A percentile compares a stretch with the other conserved stretches of the same genome.
Evolutionary conservation across 139 green algal genomes (phyloP).

Genomic region (Micractinium conductrix): DNA sequence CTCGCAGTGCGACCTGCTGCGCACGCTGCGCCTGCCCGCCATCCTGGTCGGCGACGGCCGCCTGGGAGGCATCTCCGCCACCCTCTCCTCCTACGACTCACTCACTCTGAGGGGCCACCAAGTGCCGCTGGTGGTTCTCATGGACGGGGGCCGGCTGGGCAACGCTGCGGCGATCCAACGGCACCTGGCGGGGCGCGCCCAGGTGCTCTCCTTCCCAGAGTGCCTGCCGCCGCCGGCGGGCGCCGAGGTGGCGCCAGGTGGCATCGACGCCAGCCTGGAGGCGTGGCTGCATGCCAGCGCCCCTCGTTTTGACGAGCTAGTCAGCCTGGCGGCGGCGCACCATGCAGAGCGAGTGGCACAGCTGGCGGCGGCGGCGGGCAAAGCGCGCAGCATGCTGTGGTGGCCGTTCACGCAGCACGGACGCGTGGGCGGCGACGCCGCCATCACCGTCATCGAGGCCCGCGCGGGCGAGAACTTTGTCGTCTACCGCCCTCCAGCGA

Average conservation of each 20-base stretch:
- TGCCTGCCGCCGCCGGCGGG: constrained; percentile 13
- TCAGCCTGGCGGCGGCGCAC: constrained; percentile 42
- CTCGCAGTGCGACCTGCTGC: constrained; percentile 81
- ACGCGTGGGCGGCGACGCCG: constrained; percentile 2
- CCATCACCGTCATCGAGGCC: constrained; percentile 88
- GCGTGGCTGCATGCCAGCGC: constrained; percentile 67
- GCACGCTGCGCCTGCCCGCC: constrained; percentile 81
- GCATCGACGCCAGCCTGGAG: constrained; percentile 59
- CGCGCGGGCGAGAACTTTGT: constrained; percentile 84
- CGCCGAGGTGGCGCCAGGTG: not conserved
- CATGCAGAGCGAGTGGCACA: constrained; percentile 58
- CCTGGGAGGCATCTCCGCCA: constrained; percentile 94
- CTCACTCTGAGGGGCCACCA: constrained; percentile 77
- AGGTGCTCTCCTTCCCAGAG: constrained; percentile 27
- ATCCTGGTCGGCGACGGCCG: constrained; percentile 91
- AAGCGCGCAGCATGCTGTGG: constrained; percentile 74
- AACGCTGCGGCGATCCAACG: constrained; percentile 46
- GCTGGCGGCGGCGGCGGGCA: constrained; percentile 39
- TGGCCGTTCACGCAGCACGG: constrained; percentile 98
- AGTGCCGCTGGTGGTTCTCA: constrained; percentile 72
- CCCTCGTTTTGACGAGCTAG: constrained; percentile 61
- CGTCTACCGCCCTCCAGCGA: constrained; percentile 44
- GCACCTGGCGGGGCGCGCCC: constrained; percentile 8
- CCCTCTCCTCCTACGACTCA: constrained; percentile 83
- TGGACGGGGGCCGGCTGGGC: constrained; percentile 46